These are phyloP conservation scores for Botrytis galanthina DNA, from an alignment of 2,329 filamentous ascomycete species.

Conservation along the genomic window DNA sequence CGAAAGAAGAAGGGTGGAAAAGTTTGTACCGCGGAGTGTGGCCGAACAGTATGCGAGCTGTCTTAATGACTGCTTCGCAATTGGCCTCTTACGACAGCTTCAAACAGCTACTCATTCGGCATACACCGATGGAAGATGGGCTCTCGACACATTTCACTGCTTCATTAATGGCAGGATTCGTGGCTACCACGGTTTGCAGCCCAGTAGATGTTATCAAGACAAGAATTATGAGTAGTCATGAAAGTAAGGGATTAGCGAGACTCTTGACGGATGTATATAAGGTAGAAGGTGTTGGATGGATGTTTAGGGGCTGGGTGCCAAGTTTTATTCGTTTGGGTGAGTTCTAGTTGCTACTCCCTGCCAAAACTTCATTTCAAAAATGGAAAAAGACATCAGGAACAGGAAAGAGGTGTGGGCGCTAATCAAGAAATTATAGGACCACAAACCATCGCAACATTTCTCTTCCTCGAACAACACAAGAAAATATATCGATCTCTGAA, in stretches of 20 bases:
- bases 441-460: slow-evolving; percentile 84
- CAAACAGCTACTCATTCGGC: slow-evolving; percentile 65
- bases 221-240: slow-evolving; percentile 71
- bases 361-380: background rate
- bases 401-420: background rate
- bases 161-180: slow-evolving; percentile 74
- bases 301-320: slow-evolving; percentile 91
- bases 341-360: background rate
- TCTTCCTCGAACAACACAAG: slow-evolving; percentile 86
- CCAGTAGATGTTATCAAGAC: slow-evolving; percentile 91
- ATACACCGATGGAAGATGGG: slow-evolving; percentile 65
- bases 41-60: slow-evolving; percentile 77
- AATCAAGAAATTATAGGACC: slow-evolving; percentile 45
- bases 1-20: slow-evolving; percentile 73
- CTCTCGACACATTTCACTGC: slow-evolving; percentile 77
- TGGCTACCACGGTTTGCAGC: slow-evolving; percentile 80
- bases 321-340: slow-evolving; percentile 56
- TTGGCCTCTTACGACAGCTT: slow-evolving; percentile 82
- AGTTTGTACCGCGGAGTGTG: slow-evolving; percentile 82
- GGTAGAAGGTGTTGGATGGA: slow-evolving; percentile 73
- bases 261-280: slow-evolving; percentile 66
- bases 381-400: background rate
- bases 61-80: slow-evolving; percentile 85
- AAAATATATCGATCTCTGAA: slow-evolving; percentile 64
- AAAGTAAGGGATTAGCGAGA: slow-evolving; percentile 53